Percentiles rank a stretch among this genome's conserved stretches.
Evolutionary conservation across 2,329 filamentous ascomycete genomes (phyloP).

Genomic region (Ramichloridium luteum): DNA sequence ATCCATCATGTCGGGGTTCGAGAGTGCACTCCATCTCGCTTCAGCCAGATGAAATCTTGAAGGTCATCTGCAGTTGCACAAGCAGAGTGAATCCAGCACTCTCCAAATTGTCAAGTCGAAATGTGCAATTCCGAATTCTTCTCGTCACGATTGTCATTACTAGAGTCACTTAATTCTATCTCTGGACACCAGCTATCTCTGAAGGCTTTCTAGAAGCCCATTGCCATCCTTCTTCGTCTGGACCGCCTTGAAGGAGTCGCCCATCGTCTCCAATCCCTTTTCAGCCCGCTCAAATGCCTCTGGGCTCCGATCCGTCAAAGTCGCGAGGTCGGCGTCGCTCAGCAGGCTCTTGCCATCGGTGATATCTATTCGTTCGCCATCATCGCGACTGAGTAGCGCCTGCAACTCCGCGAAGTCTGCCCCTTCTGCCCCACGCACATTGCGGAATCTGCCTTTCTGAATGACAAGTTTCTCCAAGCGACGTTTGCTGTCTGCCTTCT

Average conservation of each 20-base stretch:
- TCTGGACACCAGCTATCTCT: too few species aligned
- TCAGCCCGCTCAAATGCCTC: slow-evolving; percentile 62
- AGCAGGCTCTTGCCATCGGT: slow-evolving; percentile 52
- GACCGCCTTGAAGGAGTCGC: slow-evolving; percentile 43
- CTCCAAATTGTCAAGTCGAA: too few species aligned
- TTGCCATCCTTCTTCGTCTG: slow-evolving; percentile 55
- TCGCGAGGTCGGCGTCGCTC: slow-evolving; percentile 61
- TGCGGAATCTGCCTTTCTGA: slow-evolving; percentile 71
- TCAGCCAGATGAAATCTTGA: too few species aligned
- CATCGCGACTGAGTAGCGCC: slow-evolving; percentile 44
- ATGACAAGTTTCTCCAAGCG: slow-evolving; percentile 90
- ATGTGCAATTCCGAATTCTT: too few species aligned
- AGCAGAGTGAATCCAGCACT: too few species aligned
- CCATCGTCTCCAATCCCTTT: slow-evolving; percentile 61
- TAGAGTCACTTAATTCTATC: too few species aligned
- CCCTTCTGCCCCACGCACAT: slow-evolving; percentile 31
- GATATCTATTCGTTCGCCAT: slow-evolving; percentile 52
- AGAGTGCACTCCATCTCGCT: too few species aligned
- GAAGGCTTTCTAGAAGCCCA: slow-evolving; percentile 38
- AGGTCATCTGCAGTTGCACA: too few species aligned
- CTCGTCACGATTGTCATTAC: too few species aligned
- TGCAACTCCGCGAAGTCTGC: slow-evolving; percentile 38
- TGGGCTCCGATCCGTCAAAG: slow-evolving; percentile 63
- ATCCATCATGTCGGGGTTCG: too few species aligned
- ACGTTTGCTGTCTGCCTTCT: slow-evolving; percentile 83